Evolutionary conservation across 768 basidiomycete species (phyloP).

Genomic region (Lentinula guzmanii): DNA sequence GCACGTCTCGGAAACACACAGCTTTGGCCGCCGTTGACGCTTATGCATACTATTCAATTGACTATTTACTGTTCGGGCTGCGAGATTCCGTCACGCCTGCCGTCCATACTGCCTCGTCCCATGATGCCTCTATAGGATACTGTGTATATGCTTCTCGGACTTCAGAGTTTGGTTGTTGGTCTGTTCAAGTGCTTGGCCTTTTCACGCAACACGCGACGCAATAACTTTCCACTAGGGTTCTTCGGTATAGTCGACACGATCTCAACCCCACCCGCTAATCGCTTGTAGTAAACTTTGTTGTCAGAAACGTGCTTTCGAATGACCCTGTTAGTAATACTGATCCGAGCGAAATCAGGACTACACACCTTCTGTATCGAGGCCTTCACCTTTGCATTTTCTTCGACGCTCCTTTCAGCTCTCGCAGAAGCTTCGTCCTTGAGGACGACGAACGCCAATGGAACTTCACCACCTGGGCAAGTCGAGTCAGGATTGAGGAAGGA

Average conservation of each 20-base stretch:
- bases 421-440: constrained; percentile 35
- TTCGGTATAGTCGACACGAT: constrained; percentile 51
- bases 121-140: too few species aligned
- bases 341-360: not conserved
- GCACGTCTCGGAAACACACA: too few species aligned
- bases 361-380: constrained; percentile 43
- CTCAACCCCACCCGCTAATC: constrained; percentile 52
- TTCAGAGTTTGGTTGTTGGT: constrained; percentile 19
- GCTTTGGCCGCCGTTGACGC: too few species aligned
- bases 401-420: constrained; percentile 28
- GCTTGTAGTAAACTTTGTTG: constrained; percentile 54
- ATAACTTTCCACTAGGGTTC: constrained; percentile 56
- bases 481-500: not conserved
- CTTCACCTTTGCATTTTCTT: constrained; percentile 30
- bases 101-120: too few species aligned
- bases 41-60: too few species aligned
- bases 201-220: constrained; percentile 49
- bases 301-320: constrained; percentile 42
- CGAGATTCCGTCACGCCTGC: too few species aligned
- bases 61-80: too few species aligned
- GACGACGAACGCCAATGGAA: constrained; percentile 65
- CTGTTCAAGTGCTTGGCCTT: constrained; percentile 28
- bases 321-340: not conserved
- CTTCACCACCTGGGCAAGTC: constrained; percentile 43
- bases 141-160: not conserved